A percentile compares a stretch with the other conserved stretches of the same genome.
These are phyloP conservation scores for Beauveria sp. DNA, from an alignment of 2,329 filamentous ascomycete species.

Conservation along the genomic window DNA sequence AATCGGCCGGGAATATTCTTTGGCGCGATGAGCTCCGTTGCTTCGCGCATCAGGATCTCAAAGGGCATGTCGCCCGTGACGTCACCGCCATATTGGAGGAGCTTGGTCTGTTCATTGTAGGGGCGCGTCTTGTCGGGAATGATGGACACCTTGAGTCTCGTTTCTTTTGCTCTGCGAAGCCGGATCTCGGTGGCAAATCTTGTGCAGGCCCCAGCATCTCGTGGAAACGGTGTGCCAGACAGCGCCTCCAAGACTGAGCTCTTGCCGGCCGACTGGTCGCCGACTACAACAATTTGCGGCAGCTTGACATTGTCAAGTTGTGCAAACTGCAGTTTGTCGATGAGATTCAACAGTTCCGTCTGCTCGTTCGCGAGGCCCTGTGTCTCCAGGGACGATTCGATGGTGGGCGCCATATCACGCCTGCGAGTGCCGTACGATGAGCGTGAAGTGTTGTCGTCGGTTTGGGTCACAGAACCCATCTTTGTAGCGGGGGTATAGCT, in stretches of 20 bases:
- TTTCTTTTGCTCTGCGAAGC: slow-evolving; percentile 39
- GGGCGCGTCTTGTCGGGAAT: slow-evolving; percentile 44
- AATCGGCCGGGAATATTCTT: slow-evolving; percentile 44
- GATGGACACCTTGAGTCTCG: slow-evolving; percentile 42
- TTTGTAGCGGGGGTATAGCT: neutral
- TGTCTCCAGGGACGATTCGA: slow-evolving; percentile 42
- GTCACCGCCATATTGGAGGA: slow-evolving; percentile 41
- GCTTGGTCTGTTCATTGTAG: slow-evolving; percentile 37
- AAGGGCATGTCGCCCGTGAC: slow-evolving; percentile 39
- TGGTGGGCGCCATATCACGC: slow-evolving; percentile 30
- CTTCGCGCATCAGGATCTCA: slow-evolving; percentile 42
- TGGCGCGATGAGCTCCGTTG: slow-evolving; percentile 43
- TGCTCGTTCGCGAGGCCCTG: slow-evolving; percentile 47
- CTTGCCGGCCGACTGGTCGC: slow-evolving; percentile 58
- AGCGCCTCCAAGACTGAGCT: slow-evolving; percentile 58
- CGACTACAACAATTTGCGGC: slow-evolving; percentile 56
- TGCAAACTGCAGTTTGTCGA: slow-evolving; percentile 47
- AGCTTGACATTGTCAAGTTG: slow-evolving; percentile 46
- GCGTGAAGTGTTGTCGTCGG: slow-evolving; percentile 4
- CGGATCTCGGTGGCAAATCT: slow-evolving; percentile 54
- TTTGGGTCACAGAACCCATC: neutral
- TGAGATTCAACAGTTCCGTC: slow-evolving; percentile 47
- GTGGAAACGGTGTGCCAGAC: slow-evolving; percentile 53
- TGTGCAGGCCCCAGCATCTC: slow-evolving; percentile 53
- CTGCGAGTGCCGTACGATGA: slow-evolving; percentile 15